phyloP scores from a whole-genome alignment of 2,329 filamentous ascomycete genomes.

The Fusarium piperis region DNA sequence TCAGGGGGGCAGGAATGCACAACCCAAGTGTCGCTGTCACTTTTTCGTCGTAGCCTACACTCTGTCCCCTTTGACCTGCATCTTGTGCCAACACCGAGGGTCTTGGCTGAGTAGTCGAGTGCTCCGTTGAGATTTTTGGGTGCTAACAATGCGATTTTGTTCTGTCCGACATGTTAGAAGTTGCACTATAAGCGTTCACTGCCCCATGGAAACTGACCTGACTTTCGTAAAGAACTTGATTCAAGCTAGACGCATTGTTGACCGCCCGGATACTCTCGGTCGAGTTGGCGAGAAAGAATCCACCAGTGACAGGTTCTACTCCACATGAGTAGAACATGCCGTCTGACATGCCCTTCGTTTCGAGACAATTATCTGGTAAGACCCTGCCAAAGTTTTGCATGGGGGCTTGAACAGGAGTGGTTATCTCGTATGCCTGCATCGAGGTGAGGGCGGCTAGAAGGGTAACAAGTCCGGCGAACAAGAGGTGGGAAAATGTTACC shows the following conservation, averaged over 20 bases:
- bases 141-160: neutral
- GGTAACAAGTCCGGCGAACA: neutral
- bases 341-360: neutral
- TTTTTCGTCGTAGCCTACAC: neutral
- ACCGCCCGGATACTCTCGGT: neutral
- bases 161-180: neutral
- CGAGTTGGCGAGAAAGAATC: neutral
- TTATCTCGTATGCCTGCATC: neutral
- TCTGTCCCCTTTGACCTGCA: neutral
- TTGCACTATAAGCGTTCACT: too few relatives aligned
- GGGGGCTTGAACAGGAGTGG: neutral
- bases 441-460: neutral
- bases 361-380: neutral
- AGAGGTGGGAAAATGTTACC: neutral
- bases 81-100: neutral
- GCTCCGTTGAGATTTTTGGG: neutral
- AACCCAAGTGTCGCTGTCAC: neutral
- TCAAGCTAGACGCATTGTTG: neutral
- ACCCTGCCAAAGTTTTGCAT: neutral
- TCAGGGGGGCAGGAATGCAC: neutral
- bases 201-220: neutral
- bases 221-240: neutral
- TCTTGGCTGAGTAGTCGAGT: neutral
- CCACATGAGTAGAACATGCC: neutral
- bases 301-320: neutral